These are phyloP conservation scores for Oidiodendron maius DNA, from an alignment of 495 filamentous ascomycete species.

Conservation along the genomic window DNA sequence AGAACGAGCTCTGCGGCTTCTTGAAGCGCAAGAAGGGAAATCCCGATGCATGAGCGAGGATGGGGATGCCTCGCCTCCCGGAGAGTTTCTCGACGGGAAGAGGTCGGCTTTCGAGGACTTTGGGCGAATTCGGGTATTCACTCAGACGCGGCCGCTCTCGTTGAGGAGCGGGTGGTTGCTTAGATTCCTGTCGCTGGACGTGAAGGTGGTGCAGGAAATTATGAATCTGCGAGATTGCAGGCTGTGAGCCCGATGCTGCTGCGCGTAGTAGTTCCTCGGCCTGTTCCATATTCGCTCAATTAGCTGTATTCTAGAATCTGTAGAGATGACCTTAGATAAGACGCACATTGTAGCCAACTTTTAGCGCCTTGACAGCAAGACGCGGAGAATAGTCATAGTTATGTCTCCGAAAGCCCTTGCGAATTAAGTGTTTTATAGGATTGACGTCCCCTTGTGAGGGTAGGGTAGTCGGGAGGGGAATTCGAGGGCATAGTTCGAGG, in stretches of 20 bases:
- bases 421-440: slow-evolving; percentile 39
- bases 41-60: slow-evolving; percentile 34
- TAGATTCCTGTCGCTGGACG: background rate
- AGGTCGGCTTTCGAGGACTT: slow-evolving; percentile 18
- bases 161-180: background rate
- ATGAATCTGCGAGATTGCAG: slow-evolving; percentile 12
- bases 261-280: slow-evolving; percentile 13
- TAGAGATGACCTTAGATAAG: too few species aligned
- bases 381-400: slow-evolving; percentile 38
- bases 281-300: background rate
- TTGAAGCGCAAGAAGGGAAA: slow-evolving; percentile 58
- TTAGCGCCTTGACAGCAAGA: slow-evolving; percentile 35
- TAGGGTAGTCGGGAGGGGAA: slow-evolving; percentile 14
- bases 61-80: slow-evolving; percentile 43
- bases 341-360: slow-evolving; percentile 48
- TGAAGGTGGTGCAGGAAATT: background rate
- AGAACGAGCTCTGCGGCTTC: slow-evolving; percentile 54
- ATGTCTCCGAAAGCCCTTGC: slow-evolving; percentile 47
- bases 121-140: slow-evolving; percentile 13
- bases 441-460: slow-evolving; percentile 6
- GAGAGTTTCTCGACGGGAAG: slow-evolving; percentile 6
- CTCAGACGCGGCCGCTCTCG: background rate
- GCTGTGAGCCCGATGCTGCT: slow-evolving; percentile 3
- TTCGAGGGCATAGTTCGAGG: slow-evolving; percentile 14
- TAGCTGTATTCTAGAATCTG: background rate